Evolutionary conservation across 371 early-diverging fungal genomes (phyloP), one percentile per base, ranked within the genome.

Genomic region (Catenaria anguillulae): DNA sequence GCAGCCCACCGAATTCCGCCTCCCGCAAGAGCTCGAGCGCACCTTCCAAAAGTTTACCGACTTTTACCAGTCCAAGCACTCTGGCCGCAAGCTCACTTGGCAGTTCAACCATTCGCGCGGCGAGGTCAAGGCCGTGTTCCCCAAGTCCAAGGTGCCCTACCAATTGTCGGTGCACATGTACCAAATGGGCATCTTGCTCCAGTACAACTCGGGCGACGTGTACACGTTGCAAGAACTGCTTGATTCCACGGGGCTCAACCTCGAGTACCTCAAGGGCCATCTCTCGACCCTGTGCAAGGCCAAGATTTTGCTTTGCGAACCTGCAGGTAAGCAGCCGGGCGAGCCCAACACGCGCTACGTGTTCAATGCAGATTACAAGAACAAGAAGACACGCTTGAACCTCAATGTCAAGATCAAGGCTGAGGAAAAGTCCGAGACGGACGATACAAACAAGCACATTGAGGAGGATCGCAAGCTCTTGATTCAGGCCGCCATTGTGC

Each of bases 401-500:
- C 70, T 95, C 56, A 90, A 92, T 60, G 66, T 84, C 63, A 81
- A 82, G 6, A 77, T 89, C 72, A 85, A 84, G 69, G 76, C 83
- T 12, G 96, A 96, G 69, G 84, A 84, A 65, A 91, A 93, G 74
- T 77, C 75, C 19, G 95, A 96, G 62, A 70, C 82, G 4, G 88
- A 88, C 34, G 92, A 92, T 34, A 91, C 92, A 23, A 87, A 90
- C 74, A 84, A 84, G 73, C 83, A 84, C 0, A 84, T 94, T 46
- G 89, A 87, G 63, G 86, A 88, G 64, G 93, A 93, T 67, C 86
- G 94, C 56, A 88, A 86, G 75, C 72, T 84, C 63, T 68, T 88
- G 56, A 93, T 96, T 74, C 93, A 96, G 84, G 96, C 95, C 15
- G 94, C 97, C 5, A 93, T 97, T 77, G 98, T 97, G 45, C 86